Percentiles rank a stretch among this genome's conserved stretches.
phyloP scores from a whole-genome alignment of 2,329 filamentous ascomycete species.

The Tolypocladium capitatum region DNA sequence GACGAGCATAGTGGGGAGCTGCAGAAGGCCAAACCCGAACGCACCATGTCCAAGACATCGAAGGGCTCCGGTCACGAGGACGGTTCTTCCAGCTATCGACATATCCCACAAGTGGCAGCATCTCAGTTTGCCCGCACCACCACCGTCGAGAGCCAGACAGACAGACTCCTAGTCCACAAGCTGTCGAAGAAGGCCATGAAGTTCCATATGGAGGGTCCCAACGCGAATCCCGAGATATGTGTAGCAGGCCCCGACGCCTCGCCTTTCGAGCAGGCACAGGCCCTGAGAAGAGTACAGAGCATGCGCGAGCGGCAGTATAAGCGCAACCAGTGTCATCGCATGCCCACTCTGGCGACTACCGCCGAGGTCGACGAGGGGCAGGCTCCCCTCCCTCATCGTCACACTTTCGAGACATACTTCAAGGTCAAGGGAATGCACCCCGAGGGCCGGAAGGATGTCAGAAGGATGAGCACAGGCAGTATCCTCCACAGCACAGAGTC shows the following conservation, averaged over 20 bases:
- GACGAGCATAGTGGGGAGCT: not conserved
- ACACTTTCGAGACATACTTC: conserved; percentile 18
- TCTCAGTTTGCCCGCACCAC: conserved; percentile 41
- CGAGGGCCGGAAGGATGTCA: conserved; percentile 6
- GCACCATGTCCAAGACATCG: conserved; percentile 1
- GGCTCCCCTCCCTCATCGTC: conserved; percentile 8
- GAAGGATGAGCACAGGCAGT: conserved; percentile 26
- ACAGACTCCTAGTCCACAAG: conserved; percentile 25
- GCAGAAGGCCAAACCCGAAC: conserved; percentile 3
- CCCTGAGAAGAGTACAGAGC: conserved; percentile 24
- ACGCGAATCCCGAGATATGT: conserved; percentile 7
- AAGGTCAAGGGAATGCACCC: conserved; percentile 4
- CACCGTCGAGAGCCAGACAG: conserved; percentile 26
- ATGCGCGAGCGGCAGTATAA: conserved; percentile 24
- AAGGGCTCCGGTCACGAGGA: conserved; percentile 8
- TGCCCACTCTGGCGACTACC: conserved; percentile 22
- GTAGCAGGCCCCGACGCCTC: conserved; percentile 14
- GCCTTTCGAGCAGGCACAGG: conserved; percentile 20
- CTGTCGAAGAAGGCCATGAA: conserved; percentile 29
- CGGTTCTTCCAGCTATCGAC: conserved; percentile 23
- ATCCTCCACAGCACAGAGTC: conserved; percentile 10
- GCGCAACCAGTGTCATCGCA: conserved; percentile 31
- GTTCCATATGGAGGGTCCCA: conserved; percentile 22
- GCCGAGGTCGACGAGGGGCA: conserved; percentile 17
- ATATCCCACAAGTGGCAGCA: conserved; percentile 41